Percentiles rank a stretch among this genome's conserved stretches.
Conservation (phyloP, 2,329 filamentous ascomycete genomes). For the Xylaria sp. region DNA sequence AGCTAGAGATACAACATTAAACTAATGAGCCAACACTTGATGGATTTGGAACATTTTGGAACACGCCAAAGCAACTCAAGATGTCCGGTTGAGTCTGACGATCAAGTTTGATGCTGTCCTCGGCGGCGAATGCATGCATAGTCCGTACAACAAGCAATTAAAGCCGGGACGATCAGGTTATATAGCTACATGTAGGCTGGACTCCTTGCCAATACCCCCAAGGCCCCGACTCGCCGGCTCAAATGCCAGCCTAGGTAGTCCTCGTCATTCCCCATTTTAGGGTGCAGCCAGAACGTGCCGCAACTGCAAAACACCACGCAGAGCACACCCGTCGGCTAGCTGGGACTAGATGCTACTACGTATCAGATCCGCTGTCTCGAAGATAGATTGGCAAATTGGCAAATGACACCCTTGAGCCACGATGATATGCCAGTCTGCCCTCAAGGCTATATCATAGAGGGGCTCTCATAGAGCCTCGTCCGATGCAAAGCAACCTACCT, state of each 20-base stretch:
- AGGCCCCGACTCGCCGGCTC: background rate
- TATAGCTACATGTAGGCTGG: too few relatives aligned
- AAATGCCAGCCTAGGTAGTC: too few relatives aligned
- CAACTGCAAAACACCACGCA: background rate
- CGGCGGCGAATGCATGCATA: background rate
- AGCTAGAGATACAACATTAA: background rate
- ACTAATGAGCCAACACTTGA: background rate
- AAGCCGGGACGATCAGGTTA: too few relatives aligned
- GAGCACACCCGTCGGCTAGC: background rate
- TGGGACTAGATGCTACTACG: constrained; percentile 2
- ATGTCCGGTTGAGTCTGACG: background rate
- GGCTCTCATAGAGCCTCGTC: background rate
- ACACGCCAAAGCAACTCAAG: background rate
- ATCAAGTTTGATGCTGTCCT: background rate
- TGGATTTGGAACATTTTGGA: background rate
- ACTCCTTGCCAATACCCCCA: background rate
- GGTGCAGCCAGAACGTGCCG: background rate
- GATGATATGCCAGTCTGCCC: constrained; percentile 1
- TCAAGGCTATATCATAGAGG: background rate
- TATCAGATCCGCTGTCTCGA: constrained; percentile 20
- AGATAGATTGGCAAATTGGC: constrained; percentile 13
- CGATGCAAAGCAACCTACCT: constrained; percentile 7
- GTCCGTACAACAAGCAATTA: background rate
- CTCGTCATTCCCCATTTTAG: background rate
- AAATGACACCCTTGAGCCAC: constrained; percentile 5